Evolutionary conservation across 805 yeast species (phyloP).

Genomic region (Starmerella vaccinii): DNA sequence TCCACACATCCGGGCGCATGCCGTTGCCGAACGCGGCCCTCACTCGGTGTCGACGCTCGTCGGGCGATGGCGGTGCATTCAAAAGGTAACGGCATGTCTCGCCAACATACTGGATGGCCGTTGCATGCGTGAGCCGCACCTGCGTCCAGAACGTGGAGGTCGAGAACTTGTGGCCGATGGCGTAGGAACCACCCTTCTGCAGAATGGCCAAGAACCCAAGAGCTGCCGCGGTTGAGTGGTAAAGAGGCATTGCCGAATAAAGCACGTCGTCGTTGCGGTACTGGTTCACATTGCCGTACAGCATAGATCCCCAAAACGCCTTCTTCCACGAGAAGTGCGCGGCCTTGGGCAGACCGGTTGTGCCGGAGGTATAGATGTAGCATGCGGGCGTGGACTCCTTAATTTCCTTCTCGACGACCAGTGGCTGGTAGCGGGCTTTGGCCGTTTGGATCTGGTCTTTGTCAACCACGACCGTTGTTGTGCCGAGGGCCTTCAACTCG

Average conservation of each 20-base stretch:
- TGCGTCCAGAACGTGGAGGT: conserved; percentile 85
- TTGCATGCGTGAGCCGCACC: conserved; percentile 56
- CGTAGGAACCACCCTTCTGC: conserved; percentile 61
- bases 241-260: conserved; percentile 89
- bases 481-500: conserved; percentile 30
- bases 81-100: conserved; percentile 83
- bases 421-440: conserved; percentile 6
- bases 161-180: conserved; percentile 72
- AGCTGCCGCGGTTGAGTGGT: conserved; percentile 88
- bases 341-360: conserved; percentile 89
- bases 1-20: conserved; percentile 80
- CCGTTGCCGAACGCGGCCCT: conserved; percentile 84
- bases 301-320: conserved; percentile 54
- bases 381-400: conserved; percentile 47
- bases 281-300: conserved; percentile 62
- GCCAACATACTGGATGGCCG: conserved; percentile 87
- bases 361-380: conserved; percentile 83
- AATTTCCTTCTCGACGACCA: conserved; percentile 43
- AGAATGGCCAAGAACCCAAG: conserved; percentile 67
- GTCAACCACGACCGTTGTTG: conserved; percentile 23
- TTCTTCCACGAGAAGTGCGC: conserved; percentile 91
- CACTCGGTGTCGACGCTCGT: conserved; percentile 50
- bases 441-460: conserved; percentile 40
- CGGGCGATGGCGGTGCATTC: conserved; percentile 52
- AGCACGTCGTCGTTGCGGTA: conserved; percentile 47